Base-by-base conservation (phyloP, 768 basidiomycete genomes). In the Mycena indigotica region DNA sequence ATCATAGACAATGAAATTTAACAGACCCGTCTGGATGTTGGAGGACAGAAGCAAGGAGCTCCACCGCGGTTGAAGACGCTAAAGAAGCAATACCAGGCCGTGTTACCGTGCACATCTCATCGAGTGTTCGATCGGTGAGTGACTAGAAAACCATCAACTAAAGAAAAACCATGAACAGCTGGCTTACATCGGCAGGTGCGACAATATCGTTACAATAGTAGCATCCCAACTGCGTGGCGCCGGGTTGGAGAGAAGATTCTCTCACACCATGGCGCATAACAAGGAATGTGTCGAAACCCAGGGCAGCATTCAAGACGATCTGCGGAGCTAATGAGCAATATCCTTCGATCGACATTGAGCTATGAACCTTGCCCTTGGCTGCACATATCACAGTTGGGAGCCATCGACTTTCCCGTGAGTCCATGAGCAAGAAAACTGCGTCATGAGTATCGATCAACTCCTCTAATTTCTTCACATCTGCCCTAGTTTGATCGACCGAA, bases 91-190 rank as follows among this genome's bases (percentile, higher is more conserved):
- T 80, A 0, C 96, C 96, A 0, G 97, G 97, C 21, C 97, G 79
- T 0, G 96, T 98, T 28, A 99, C 97, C 1, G 97, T 98, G 69
- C 97, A 99, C 96, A 98, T 98, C 70, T 98, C 96, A 70, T 98
- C 97, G 15, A 98, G 82, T 3, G 95, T 96, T 39, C 95, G 83
- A 69, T 98, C 96, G 0, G 91, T 89, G 82, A 80, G 70, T 10
- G 77, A 79, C 78, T 55, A 24, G 23, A 29, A 44, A 38, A 6
- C 26, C 4, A 19, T 13, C 30, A 35, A 48, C n/a, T 21, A 15
- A 30, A 25, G n/a, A 19, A 46, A 49, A 39, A 51, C 44, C 54
- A 52, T 56, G 56, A 45, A 46, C 67, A 76, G 46, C 58, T 26
- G 15, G 96, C 32, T 35, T 35, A 17, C 95, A 70, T 99, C 95